A percentile compares a stretch with the other conserved stretches of the same genome.
Conservation (phyloP, 192 early-diverging fungal species). For the Coemansia furcata region DNA sequence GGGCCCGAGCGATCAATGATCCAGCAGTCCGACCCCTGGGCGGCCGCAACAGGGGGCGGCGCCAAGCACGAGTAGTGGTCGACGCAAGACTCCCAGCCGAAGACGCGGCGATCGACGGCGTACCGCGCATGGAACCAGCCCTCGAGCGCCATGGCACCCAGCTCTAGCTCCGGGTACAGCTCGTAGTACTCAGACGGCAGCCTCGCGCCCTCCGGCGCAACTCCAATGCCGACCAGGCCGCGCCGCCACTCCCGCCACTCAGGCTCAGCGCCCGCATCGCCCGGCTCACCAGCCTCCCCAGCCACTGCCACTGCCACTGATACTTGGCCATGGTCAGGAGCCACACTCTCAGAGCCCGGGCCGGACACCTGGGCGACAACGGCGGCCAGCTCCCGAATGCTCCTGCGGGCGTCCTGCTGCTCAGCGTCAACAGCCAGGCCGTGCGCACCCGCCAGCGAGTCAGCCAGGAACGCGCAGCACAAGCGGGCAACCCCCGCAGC, state of each 20-base stretch:
- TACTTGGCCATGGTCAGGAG: neutral
- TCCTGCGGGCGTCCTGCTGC: neutral
- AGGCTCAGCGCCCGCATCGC: neutral
- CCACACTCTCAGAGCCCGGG: neutral
- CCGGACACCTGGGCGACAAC: neutral
- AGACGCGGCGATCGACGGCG: conserved; percentile 29
- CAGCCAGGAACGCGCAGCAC: conserved; percentile 21
- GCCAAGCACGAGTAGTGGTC: conserved; percentile 29
- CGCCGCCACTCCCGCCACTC: conserved; percentile 9
- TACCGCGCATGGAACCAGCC: conserved; percentile 33
- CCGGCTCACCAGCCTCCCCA: too few relatives aligned
- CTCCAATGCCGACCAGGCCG: neutral
- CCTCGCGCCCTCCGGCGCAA: neutral
- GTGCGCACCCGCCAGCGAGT: neutral
- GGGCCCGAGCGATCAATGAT: conserved; percentile 38
- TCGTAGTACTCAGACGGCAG: conserved; percentile 12
- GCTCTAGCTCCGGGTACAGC: conserved; percentile 12
- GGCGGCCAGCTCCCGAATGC: neutral
- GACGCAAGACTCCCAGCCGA: conserved; percentile 20
- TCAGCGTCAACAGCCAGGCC: neutral
- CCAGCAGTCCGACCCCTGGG: conserved; percentile 17
- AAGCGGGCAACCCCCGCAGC: conserved; percentile 12
- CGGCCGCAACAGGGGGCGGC: conserved; percentile 5
- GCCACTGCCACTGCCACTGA: neutral
- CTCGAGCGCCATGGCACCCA: neutral